These are phyloP conservation scores for Rossbeevera mucosa DNA, from an alignment of 768 basidiomycete species.

Conservation along the genomic window DNA sequence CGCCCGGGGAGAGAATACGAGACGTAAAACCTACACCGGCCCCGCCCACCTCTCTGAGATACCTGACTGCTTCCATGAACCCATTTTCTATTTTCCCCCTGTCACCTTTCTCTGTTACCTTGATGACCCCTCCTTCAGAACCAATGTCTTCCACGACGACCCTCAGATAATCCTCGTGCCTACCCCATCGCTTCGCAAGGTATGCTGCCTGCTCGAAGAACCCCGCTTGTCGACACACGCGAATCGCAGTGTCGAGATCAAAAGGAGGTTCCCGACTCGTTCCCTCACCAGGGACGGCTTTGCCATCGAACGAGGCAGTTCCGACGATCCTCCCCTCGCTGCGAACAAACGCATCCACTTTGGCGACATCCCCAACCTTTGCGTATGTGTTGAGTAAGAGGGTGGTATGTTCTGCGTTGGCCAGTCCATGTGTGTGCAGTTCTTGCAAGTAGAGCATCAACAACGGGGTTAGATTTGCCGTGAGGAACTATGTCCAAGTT, in stretches of 20 bases:
- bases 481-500: slow-evolving; percentile 66
- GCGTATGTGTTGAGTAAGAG: slow-evolving; percentile 96
- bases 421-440: slow-evolving; percentile 81
- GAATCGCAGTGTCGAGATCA: slow-evolving; percentile 94
- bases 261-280: slow-evolving; percentile 78
- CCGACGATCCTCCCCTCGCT: slow-evolving; percentile 60
- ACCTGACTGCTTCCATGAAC: slow-evolving; percentile 74
- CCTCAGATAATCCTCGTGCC: slow-evolving; percentile 89
- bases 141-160: slow-evolving; percentile 93
- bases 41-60: slow-evolving; percentile 73
- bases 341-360: slow-evolving; percentile 90
- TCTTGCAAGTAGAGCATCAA: slow-evolving; percentile 96
- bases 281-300: slow-evolving; percentile 30
- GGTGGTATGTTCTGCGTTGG: slow-evolving; percentile 95
- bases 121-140: slow-evolving; percentile 7
- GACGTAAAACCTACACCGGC: slow-evolving; percentile 57
- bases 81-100: slow-evolving; percentile 35
- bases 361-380: slow-evolving; percentile 86
- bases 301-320: slow-evolving; percentile 15
- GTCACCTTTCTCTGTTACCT: slow-evolving; percentile 12
- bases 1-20: background rate
- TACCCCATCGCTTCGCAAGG: slow-evolving; percentile 84
- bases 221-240: slow-evolving; percentile 93
- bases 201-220: slow-evolving; percentile 95
- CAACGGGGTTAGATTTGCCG: slow-evolving; percentile 93